A percentile compares a stretch with the other conserved stretches of the same genome.
These are phyloP conservation scores for Heteromeles arbutifolia DNA, from an alignment of 306 rosid species.

Conservation along the genomic window DNA sequence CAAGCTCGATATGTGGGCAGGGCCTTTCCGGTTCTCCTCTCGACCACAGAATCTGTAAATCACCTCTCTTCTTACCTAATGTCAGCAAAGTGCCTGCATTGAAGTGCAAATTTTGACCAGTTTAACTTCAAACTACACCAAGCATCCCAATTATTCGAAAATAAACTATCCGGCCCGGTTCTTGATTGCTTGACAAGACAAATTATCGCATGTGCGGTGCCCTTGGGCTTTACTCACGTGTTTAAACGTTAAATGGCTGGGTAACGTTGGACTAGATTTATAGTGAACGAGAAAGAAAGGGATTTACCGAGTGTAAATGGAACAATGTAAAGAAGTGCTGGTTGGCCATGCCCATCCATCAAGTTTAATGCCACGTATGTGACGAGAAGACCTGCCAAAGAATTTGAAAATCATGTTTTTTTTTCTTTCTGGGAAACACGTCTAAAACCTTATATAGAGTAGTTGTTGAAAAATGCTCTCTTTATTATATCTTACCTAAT, in stretches of 20 bases:
- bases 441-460: neutral
- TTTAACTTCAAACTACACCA: neutral
- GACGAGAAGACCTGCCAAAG: conserved; percentile 66
- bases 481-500: conserved; percentile 44
- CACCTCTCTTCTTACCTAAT: conserved; percentile 75
- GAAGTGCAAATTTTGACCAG: conserved; percentile 7
- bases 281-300: neutral
- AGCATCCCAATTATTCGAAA: neutral
- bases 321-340: conserved; percentile 89
- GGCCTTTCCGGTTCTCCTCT: conserved; percentile 71
- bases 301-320: conserved; percentile 83
- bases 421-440: neutral
- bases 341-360: conserved; percentile 99
- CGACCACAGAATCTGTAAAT: conserved; percentile 56
- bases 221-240: neutral
- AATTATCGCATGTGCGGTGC: neutral
- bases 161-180: neutral
- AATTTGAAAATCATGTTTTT: neutral
- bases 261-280: neutral
- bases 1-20: conserved; percentile 67
- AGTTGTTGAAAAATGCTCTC: conserved; percentile 6
- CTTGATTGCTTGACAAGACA: neutral
- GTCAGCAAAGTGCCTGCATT: conserved; percentile 70
- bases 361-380: conserved; percentile 90
- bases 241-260: neutral